Evolutionary conservation across 2,329 filamentous ascomycete genomes (phyloP).

Genomic region (Verruconis gallopava): DNA sequence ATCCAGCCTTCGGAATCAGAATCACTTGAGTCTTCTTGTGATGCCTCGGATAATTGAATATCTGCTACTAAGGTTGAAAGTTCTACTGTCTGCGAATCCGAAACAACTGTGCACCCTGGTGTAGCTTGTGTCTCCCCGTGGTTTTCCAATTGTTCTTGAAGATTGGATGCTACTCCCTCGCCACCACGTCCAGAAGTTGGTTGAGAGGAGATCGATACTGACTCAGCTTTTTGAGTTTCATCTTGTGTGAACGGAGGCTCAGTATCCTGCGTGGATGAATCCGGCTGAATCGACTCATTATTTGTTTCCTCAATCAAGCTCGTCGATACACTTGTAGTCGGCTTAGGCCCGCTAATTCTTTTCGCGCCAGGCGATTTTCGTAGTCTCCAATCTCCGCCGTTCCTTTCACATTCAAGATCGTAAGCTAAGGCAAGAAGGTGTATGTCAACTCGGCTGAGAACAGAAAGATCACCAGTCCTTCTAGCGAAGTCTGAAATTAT

Average conservation of each 20-base stretch:
- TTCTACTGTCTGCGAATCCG: neutral
- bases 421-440: conserved; percentile 83
- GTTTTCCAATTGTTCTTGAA: neutral
- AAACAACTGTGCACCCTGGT: too few species aligned
- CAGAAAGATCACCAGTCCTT: conserved; percentile 76
- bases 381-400: conserved; percentile 79
- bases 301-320: conserved; percentile 9
- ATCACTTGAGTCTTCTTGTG: conserved; percentile 31
- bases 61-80: neutral
- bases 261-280: neutral
- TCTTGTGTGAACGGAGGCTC: neutral
- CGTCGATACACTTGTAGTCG: conserved; percentile 24
- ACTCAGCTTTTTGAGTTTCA: neutral
- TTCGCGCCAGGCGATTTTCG: conserved; percentile 70
- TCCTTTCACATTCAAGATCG: conserved; percentile 84
- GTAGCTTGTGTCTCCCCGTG: neutral
- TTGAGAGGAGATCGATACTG: neutral
- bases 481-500: conserved; percentile 75
- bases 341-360: conserved; percentile 56
- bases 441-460: conserved; percentile 79
- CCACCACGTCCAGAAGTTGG: neutral
- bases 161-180: neutral
- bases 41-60: neutral
- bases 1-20: conserved; percentile 71
- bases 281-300: neutral